Percentiles rank a stretch among this genome's conserved stretches.
Conservation (phyloP, 2,329 filamentous ascomycete species). For the Trichoderma simmonsii region DNA sequence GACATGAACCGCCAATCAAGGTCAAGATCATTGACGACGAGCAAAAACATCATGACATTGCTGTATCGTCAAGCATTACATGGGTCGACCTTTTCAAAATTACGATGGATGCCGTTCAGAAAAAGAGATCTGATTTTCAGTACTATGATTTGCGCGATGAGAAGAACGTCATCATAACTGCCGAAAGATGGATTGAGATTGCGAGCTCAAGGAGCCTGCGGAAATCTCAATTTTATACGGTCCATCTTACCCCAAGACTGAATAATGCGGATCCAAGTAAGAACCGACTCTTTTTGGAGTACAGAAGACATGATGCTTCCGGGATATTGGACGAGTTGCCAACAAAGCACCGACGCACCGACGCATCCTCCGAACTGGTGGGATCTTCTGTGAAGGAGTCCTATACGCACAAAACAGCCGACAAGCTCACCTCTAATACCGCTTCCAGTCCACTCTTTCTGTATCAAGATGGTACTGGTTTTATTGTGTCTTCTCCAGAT, state of each 20-base stretch:
- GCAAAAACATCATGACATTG: background rate
- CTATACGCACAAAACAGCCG: background rate
- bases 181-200: background rate
- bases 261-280: background rate
- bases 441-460: background rate
- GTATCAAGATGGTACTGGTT: background rate
- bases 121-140: background rate
- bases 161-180: background rate
- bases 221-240: background rate
- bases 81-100: slow-evolving; percentile 9
- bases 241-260: background rate
- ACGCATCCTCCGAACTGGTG: background rate
- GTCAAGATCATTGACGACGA: background rate
- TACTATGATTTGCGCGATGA: background rate
- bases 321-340: background rate
- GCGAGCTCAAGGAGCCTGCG: background rate
- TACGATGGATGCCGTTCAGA: background rate
- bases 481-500: background rate
- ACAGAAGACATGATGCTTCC: background rate
- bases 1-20: background rate
- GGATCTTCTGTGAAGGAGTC: background rate
- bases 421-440: background rate
- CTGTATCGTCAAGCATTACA: background rate
- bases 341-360: background rate
- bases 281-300: background rate